Evolutionary conservation across 2,329 filamentous ascomycete genomes (phyloP).

Genomic region (Cladosporium sp.): DNA sequence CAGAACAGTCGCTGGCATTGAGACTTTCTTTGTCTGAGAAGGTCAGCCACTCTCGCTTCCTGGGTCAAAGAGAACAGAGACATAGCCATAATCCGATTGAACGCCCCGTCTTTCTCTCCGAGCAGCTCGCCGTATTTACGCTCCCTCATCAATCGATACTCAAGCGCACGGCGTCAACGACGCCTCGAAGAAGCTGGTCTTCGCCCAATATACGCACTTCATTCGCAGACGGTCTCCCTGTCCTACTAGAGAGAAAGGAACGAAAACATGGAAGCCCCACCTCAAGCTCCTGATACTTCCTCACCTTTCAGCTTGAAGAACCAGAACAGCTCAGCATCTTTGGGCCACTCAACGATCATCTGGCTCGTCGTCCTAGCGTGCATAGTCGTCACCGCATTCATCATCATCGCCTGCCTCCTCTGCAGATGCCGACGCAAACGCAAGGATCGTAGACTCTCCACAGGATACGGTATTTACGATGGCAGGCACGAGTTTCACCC

Average conservation of each 20-base stretch:
- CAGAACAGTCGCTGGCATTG: background rate
- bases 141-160: background rate
- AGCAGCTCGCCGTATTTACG: background rate
- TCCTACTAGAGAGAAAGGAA: background rate
- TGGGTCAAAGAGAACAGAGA: background rate
- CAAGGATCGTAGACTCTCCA: conserved; percentile 4
- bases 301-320: conserved; percentile 7
- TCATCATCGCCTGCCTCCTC: conserved; percentile 10
- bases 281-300: background rate
- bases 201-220: background rate
- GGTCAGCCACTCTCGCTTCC: conserved; percentile 2
- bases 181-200: conserved; percentile 10
- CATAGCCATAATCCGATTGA: too few relatives aligned
- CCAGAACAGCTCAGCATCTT: background rate
- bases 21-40: background rate
- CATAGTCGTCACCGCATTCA: conserved; percentile 11
- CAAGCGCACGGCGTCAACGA: background rate
- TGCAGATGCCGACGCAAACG: conserved; percentile 10
- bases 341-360: conserved; percentile 12
- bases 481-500: conserved; percentile 13
- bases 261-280: background rate
- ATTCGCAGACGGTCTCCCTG: background rate
- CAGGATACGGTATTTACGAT: conserved; percentile 11
- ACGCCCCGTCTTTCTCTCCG: background rate
- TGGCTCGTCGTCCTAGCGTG: conserved; percentile 13